A percentile compares a stretch with the other conserved stretches of the same genome.
Evolutionary conservation across 805 yeast species (phyloP).

Genomic region (Ogataea populi-albae): DNA sequence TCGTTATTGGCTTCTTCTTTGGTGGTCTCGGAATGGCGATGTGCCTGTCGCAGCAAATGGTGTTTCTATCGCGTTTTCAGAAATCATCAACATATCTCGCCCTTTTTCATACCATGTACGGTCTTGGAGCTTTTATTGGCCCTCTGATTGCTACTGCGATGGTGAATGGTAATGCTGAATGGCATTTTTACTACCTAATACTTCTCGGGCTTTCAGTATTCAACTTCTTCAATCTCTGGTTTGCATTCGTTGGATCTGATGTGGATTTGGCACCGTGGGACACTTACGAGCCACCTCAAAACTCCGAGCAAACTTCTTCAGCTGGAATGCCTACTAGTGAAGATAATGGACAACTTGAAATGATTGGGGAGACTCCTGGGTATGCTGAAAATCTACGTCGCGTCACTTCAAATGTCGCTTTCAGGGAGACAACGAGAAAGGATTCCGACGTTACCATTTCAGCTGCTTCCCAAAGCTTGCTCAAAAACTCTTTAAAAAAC

Average conservation of each 20-base stretch:
- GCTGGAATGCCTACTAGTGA: slow-evolving; percentile 6
- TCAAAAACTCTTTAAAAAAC: slow-evolving; percentile 39
- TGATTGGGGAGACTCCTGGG: slow-evolving; percentile 20
- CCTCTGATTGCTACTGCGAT: slow-evolving; percentile 63
- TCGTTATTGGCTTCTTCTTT: slow-evolving; percentile 48
- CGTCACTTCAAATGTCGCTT: neutral
- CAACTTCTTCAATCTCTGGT: slow-evolving; percentile 35
- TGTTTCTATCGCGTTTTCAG: slow-evolving; percentile 47
- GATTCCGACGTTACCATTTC: slow-evolving; percentile 18
- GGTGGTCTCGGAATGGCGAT: slow-evolving; percentile 59
- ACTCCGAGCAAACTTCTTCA: slow-evolving; percentile 1
- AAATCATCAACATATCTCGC: slow-evolving; percentile 61
- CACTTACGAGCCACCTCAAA: slow-evolving; percentile 20
- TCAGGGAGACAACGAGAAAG: neutral
- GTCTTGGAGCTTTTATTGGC: slow-evolving; percentile 67
- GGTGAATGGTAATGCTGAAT: slow-evolving; percentile 45
- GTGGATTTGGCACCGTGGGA: slow-evolving; percentile 41
- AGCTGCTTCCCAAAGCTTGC: slow-evolving; percentile 26
- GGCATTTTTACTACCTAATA: slow-evolving; percentile 57
- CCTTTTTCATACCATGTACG: slow-evolving; percentile 64
- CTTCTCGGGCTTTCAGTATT: slow-evolving; percentile 38
- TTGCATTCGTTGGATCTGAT: slow-evolving; percentile 49
- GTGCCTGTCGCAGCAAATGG: slow-evolving; percentile 48
- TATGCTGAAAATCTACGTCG: slow-evolving; percentile 15
- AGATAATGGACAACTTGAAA: slow-evolving; percentile 16